Evolutionary conservation across 352 stramenopile species (phyloP).

Genomic region (Globisporangium abappressorium): DNA sequence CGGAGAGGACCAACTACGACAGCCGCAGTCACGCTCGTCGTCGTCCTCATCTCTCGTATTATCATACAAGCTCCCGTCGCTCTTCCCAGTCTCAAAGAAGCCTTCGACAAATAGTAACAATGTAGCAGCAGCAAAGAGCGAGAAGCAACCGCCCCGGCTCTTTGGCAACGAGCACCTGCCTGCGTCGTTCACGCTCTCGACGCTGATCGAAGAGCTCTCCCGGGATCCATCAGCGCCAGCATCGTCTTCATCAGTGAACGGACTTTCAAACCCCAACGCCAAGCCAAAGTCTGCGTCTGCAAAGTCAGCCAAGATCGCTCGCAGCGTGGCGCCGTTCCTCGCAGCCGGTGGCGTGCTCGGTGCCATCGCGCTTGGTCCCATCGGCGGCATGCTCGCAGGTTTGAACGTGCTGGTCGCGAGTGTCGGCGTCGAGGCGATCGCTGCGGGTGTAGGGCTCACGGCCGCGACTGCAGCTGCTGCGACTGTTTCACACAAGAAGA

Average conservation of each 20-base stretch:
- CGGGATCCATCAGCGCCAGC: neutral
- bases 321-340: constrained; percentile 42
- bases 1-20: neutral
- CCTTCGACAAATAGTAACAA: neutral
- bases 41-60: neutral
- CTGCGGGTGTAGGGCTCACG: constrained; percentile 57
- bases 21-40: neutral
- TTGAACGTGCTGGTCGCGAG: constrained; percentile 55
- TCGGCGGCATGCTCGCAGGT: constrained; percentile 46
- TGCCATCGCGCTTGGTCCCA: constrained; percentile 47
- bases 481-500: constrained; percentile 48
- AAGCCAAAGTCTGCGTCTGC: constrained; percentile 3
- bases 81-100: constrained; percentile 26
- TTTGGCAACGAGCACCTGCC: constrained; percentile 21
- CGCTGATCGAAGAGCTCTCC: constrained; percentile 28
- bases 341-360: constrained; percentile 57
- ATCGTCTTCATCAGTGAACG: neutral
- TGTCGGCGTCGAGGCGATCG: constrained; percentile 51
- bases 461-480: constrained; percentile 51
- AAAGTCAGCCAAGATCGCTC: constrained; percentile 16
- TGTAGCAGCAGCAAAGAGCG: constrained; percentile 13
- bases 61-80: constrained; percentile 23
- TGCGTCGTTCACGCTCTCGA: constrained; percentile 24
- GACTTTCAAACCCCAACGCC: neutral
- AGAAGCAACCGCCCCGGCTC: constrained; percentile 8